Conservation (phyloP, 1,284 basidiomycete species). For the Anthracocystis walkeri region DNA sequence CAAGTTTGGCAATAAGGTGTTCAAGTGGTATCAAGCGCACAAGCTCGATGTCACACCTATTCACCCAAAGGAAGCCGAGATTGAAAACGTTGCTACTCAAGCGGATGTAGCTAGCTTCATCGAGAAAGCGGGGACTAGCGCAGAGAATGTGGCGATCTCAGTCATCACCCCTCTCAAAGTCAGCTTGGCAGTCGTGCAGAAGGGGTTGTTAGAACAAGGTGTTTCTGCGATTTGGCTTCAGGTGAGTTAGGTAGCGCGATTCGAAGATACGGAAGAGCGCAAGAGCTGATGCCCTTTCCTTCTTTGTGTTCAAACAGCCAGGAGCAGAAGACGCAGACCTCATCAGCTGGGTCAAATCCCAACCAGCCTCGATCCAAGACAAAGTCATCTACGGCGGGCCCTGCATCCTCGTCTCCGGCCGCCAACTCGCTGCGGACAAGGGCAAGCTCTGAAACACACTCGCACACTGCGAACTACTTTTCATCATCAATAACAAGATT, state of each 20-base stretch:
- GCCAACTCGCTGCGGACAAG: conserved; percentile 55
- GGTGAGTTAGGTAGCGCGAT: too few relatives aligned
- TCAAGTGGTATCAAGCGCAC: conserved; percentile 64
- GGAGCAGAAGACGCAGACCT: conserved; percentile 61
- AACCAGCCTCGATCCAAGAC: conserved; percentile 51
- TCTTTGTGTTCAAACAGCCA: conserved; percentile 20
- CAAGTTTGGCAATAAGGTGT: conserved; percentile 66
- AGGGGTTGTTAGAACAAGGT: conserved; percentile 44
- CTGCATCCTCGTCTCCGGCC: conserved; percentile 65
- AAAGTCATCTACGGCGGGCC: conserved; percentile 63
- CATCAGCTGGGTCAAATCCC: conserved; percentile 56
- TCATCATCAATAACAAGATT: neutral
- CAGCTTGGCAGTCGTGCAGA: conserved; percentile 56
- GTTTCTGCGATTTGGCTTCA: conserved; percentile 62
- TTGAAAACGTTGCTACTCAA: conserved; percentile 48
- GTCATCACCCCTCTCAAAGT: conserved; percentile 65
- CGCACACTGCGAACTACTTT: too few relatives aligned
- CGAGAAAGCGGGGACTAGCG: conserved; percentile 22
- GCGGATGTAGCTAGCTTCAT: conserved; percentile 31
- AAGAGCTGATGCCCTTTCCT: too few relatives aligned
- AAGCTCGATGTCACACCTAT: conserved; percentile 59
- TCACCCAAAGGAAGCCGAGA: conserved; percentile 56
- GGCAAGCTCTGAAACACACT: conserved; percentile 51
- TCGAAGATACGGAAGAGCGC: too few relatives aligned
- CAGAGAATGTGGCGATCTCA: conserved; percentile 56